Conservation (phyloP, 805 yeast species). For the Torulaspora gathmanii region DNA sequence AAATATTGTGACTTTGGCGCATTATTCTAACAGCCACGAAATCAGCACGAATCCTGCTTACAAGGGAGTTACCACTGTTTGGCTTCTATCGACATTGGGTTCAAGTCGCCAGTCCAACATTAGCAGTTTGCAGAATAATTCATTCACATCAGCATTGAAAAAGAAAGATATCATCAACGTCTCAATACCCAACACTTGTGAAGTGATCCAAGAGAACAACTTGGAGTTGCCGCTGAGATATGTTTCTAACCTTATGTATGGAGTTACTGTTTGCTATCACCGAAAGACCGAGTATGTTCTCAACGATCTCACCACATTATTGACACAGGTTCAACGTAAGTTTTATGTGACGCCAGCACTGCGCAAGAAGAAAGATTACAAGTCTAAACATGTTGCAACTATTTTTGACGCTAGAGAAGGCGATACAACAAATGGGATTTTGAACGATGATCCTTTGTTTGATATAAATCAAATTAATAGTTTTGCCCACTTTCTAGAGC, state of each 20-base stretch:
- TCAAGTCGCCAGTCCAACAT: slow-evolving; percentile 1
- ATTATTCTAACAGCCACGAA: slow-evolving; percentile 3
- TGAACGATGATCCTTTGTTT: slow-evolving; percentile 29
- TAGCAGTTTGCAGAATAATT: background rate
- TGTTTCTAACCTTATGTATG: slow-evolving; percentile 30
- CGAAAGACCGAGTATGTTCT: slow-evolving; percentile 32
- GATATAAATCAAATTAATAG: slow-evolving; percentile 22
- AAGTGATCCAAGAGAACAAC: slow-evolving; percentile 20
- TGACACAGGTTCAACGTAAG: slow-evolving; percentile 23
- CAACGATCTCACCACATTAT: slow-evolving; percentile 24
- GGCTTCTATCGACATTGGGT: slow-evolving; percentile 33
- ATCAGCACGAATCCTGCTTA: background rate
- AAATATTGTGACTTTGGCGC: slow-evolving; percentile 6
- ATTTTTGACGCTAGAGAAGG: slow-evolving; percentile 6
- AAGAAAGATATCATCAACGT: slow-evolving; percentile 33
- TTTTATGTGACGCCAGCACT: slow-evolving; percentile 4
- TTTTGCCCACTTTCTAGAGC: slow-evolving; percentile 12
- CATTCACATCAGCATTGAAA: slow-evolving; percentile 15
- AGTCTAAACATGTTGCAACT: slow-evolving; percentile 3
- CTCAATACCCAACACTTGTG: slow-evolving; percentile 33
- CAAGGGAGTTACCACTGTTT: slow-evolving; percentile 28
- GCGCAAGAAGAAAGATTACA: slow-evolving; percentile 1
- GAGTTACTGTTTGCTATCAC: slow-evolving; percentile 33
- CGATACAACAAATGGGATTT: slow-evolving; percentile 10
- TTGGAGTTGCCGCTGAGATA: slow-evolving; percentile 26